Base-by-base conservation (phyloP, 495 filamentous ascomycete species). In the Astrothelium subdiscretum region DNA sequence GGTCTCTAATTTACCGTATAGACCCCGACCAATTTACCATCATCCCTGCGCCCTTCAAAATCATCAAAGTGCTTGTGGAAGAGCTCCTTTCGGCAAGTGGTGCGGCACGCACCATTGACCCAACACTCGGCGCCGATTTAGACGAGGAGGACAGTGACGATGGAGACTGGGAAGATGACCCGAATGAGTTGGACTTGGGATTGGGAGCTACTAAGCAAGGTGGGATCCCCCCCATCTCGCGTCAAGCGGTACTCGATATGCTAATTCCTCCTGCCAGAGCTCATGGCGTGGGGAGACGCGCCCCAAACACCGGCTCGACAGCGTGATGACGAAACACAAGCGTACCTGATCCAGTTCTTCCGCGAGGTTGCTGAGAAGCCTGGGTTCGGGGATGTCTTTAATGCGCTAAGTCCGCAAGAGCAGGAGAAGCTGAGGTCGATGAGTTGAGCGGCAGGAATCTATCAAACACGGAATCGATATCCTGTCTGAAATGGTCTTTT, bases 151-250 rank as follows among this genome's bases (percentile, higher is more conserved):
- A 83, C 27, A 83, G 87, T 31, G 83, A 83, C 51, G 80, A 82
- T 51, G 91, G 89, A 59, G 87, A 88, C 31, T 97, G 94, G 94
- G 94, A 98, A 73, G 94, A 97, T 71, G 79, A 92, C n/a, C 82
- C 83, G 15, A 82, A 85, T 60, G 78, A 79, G 2, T 69, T 95
- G 11, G 91, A 95, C 71, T 82, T 97, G 24, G 81, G 81, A 31
- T 26, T 62, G 2, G 72, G 72, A 13, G 64, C 69, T 44, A 70
- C 66, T 5, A 76, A 76, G 63, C 65, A 54, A 29, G 22, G 48
- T 67, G 26, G 61, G 31, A n/a, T n/a, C n/a, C n/a, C n/a, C n/a
- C n/a, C n/a, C n/a, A n/a, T n/a, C n/a, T n/a, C n/a, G n/a, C n/a
- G n/a, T n/a, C n/a, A n/a, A n/a, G n/a, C n/a, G n/a, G n/a, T n/a